Base-by-base conservation (phyloP, 2,329 filamentous ascomycete species). In the Aspergillus tubingensis region DNA sequence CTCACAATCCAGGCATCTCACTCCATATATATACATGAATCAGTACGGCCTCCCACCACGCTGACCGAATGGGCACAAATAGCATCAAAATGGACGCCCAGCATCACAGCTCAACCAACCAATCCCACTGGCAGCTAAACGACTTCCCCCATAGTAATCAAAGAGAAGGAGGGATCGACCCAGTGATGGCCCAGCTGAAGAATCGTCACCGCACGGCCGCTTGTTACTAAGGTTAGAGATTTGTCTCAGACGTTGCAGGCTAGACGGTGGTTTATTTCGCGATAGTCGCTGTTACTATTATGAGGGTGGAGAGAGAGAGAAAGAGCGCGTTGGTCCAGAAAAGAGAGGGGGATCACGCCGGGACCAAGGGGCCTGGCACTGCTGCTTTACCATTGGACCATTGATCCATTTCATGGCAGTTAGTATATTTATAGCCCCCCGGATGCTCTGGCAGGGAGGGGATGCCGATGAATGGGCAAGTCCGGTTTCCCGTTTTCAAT, bases 161-260 rank as follows among this genome's bases (percentile, higher is more conserved):
- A 67, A 61, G 30, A 7, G 44, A 65, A 67, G 64, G 65, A 62
- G 58, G 51, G 64, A 66, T 66, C 62, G 62, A 36, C 62, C 63
- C 49, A 21, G 48, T 51, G 32, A 43, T 58, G 63, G 57, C 59
- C 59, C 56, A 65, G 62, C 63, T 64, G 63, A 65, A 61, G 52
- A 64, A 58, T 58, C 57, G 49, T 54, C 57, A 54, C 49, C 57
- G 43, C 41, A 54, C 38, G 48, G 39, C 64, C 61, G 60, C 61
- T 63, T 63, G 63, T 64, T 62, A 62, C 62, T 64, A 58, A 61
- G 55, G 60, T 58, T 54, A 61, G 67, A 61, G 59, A 58, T 55
- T 59, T 70, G 67, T 70, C 67, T 70, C 67, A 70, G 66, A 64
- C 53, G 43, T 25, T 30, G 38, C 57, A 44, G 57, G 25, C 58